A percentile compares a stretch with the other conserved stretches of the same genome.
Evolutionary conservation across 805 yeast species (phyloP).

Genomic region (Yamadazyma nakazawae): DNA sequence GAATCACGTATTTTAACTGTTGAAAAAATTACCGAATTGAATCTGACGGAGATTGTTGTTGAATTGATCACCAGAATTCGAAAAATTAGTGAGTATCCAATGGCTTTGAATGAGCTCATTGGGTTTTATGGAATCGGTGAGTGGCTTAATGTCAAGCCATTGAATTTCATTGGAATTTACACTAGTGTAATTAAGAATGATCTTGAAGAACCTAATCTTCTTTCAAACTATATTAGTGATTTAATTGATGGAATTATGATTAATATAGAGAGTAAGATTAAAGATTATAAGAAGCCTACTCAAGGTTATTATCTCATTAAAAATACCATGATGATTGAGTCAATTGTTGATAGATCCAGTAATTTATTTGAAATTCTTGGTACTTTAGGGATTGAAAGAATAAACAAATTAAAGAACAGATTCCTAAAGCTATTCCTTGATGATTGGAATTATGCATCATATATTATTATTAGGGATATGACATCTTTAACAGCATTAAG

Average conservation of each 20-base stretch:
- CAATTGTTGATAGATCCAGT: constrained; percentile 56
- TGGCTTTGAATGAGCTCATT: constrained; percentile 51
- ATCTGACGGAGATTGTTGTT: constrained; percentile 69
- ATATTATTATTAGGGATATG: constrained; percentile 68
- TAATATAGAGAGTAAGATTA: constrained; percentile 59
- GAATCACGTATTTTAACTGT: constrained; percentile 48
- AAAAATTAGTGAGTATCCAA: constrained; percentile 58
- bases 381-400: constrained; percentile 54
- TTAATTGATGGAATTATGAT: constrained; percentile 70
- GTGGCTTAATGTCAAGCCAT: constrained; percentile 67
- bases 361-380: constrained; percentile 56
- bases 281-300: constrained; percentile 41
- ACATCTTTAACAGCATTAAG: constrained; percentile 61
- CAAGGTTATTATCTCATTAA: constrained; percentile 72
- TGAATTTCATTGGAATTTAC: constrained; percentile 43
- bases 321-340: constrained; percentile 72
- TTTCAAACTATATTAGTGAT: constrained; percentile 72
- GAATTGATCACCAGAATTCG: constrained; percentile 67
- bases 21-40: constrained; percentile 55
- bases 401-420: constrained; percentile 67
- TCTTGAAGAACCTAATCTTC: constrained; percentile 44
- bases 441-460: constrained; percentile 79
- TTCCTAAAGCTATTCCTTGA: constrained; percentile 67
- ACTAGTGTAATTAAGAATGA: constrained; percentile 46
- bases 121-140: constrained; percentile 52